phyloP scores from a whole-genome alignment of 495 filamentous ascomycete genomes.

The Penicillium alfredii region DNA sequence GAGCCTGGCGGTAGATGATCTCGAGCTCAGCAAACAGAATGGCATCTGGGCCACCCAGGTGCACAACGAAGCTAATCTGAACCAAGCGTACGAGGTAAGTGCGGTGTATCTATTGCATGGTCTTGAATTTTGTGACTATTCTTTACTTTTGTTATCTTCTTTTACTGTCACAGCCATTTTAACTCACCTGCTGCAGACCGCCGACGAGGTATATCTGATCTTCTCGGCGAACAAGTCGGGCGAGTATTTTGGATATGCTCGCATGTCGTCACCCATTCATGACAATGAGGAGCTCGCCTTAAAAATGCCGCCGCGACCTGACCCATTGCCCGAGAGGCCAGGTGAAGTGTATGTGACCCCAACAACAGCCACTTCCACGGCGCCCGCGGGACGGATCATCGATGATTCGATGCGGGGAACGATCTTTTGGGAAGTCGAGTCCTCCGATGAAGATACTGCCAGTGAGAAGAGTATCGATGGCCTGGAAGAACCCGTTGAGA shows the following conservation, averaged over 20 bases:
- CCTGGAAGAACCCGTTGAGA: slow-evolving; percentile 35
- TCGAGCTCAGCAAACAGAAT: slow-evolving; percentile 82
- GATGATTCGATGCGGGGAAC: slow-evolving; percentile 89
- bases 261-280: slow-evolving; percentile 82
- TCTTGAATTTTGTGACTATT: too few relatives aligned
- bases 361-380: slow-evolving; percentile 72
- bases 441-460: slow-evolving; percentile 38
- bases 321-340: slow-evolving; percentile 54
- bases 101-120: too few relatives aligned
- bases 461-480: slow-evolving; percentile 36
- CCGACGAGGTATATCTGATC: slow-evolving; percentile 88
- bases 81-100: slow-evolving; percentile 77
- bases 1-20: slow-evolving; percentile 89
- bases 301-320: slow-evolving; percentile 38
- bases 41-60: slow-evolving; percentile 92
- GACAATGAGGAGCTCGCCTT: slow-evolving; percentile 65
- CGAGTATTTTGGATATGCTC: slow-evolving; percentile 93
- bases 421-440: slow-evolving; percentile 93
- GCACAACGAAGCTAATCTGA: slow-evolving; percentile 82
- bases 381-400: slow-evolving; percentile 83
- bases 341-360: slow-evolving; percentile 57
- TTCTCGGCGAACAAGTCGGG: slow-evolving; percentile 98
- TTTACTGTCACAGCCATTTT: slow-evolving; percentile 4
- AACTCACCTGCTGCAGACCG: slow-evolving; percentile 43
- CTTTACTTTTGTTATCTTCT: background rate